Conservation (phyloP, 225 moss, liverwort and hornwort genomes). For the Bryoerythrophyllum caledonicum region DNA sequence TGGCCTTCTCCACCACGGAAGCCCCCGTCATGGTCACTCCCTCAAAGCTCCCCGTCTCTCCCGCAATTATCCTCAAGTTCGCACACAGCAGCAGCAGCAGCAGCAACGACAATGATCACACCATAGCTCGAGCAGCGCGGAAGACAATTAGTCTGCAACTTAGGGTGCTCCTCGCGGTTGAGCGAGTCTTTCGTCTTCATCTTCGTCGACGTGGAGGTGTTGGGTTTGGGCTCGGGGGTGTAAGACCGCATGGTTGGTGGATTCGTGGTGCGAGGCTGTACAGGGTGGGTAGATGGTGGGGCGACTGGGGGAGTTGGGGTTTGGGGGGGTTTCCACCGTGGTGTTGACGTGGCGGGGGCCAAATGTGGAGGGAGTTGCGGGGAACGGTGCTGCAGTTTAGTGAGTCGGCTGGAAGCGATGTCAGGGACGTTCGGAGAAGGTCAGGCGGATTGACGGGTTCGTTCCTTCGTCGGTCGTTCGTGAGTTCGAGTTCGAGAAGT, state of each 20-base stretch:
- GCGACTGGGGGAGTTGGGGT: neutral
- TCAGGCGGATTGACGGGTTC: neutral
- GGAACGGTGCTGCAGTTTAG: neutral
- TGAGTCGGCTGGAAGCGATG: slow-evolving; percentile 3
- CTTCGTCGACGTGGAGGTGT: too few species aligned
- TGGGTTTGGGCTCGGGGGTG: too few species aligned
- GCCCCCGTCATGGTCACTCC: slow-evolving; percentile 42
- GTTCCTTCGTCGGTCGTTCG: too few species aligned
- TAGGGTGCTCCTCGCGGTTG: too few species aligned
- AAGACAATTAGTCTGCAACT: too few species aligned
- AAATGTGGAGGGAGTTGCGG: neutral
- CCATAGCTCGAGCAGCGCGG: too few species aligned
- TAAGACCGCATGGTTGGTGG: neutral
- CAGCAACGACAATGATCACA: neutral
- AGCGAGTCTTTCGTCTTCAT: too few species aligned
- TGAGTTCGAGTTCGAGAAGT: too few species aligned
- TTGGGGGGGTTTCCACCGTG: neutral
- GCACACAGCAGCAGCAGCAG: neutral
- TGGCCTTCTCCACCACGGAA: slow-evolving; percentile 60
- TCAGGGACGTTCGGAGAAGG: neutral
- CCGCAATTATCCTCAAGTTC: too few species aligned
- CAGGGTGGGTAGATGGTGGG: neutral
- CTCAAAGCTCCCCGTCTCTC: neutral
- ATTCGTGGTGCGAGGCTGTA: neutral
- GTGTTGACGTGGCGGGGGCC: neutral